phyloP scores from a whole-genome alignment of 2,329 filamentous ascomycete genomes.

The Scedosporium dehoogii region DNA sequence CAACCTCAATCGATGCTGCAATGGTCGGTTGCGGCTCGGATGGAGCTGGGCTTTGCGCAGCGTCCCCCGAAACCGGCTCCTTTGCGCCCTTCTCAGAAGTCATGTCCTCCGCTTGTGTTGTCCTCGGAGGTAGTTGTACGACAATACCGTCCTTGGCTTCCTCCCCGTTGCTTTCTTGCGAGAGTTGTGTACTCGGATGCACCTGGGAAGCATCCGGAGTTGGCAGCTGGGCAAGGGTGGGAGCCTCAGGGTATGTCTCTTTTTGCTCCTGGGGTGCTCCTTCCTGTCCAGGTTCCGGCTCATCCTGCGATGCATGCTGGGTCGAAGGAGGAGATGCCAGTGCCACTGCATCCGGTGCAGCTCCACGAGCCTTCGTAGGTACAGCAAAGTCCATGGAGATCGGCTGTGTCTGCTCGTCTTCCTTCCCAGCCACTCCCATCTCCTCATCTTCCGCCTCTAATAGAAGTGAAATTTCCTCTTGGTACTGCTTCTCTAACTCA shows the following conservation, averaged over 20 bases:
- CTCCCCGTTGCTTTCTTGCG: not conserved
- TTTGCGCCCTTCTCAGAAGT: not conserved
- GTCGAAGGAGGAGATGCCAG: not conserved
- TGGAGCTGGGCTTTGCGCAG: not conserved
- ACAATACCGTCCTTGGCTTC: not conserved
- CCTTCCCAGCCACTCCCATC: not conserved
- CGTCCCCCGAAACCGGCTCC: not conserved
- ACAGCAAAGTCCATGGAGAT: not conserved
- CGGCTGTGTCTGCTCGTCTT: not conserved
- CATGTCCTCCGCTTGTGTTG: not conserved
- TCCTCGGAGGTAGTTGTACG: not conserved
- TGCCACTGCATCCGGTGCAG: not conserved
- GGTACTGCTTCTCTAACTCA: slow-evolving; percentile 3
- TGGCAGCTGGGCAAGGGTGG: not conserved
- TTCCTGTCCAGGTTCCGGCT: not conserved
- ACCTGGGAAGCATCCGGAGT: not conserved
- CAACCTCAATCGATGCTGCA: not conserved
- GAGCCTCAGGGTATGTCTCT: too few species aligned
- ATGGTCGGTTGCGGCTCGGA: not conserved
- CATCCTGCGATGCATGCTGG: not conserved
- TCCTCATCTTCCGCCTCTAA: slow-evolving; percentile 1
- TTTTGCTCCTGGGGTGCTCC: too few species aligned
- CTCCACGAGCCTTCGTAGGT: not conserved
- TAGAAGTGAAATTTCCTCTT: not conserved
- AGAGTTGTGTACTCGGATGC: not conserved